These are phyloP conservation scores for Fistulifera solaris DNA, from an alignment of 108 stramenopile genomes.

Conservation along the genomic window DNA sequence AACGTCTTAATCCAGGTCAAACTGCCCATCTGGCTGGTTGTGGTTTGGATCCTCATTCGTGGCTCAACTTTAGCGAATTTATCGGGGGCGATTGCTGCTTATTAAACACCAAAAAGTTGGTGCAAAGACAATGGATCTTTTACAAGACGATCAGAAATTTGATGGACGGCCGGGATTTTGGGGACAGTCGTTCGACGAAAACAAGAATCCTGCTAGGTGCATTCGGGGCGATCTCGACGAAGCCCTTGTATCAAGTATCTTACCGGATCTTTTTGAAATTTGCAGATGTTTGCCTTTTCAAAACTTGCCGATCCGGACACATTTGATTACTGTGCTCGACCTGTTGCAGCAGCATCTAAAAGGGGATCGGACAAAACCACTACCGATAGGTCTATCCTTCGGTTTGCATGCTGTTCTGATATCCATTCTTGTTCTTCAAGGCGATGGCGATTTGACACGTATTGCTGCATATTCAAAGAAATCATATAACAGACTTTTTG, in stretches of 20 bases:
- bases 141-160: conserved; percentile 1
- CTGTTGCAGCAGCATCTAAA: conserved; percentile 2
- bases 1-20: no score
- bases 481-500: conserved; percentile 7
- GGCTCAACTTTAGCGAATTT: neutral
- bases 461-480: neutral
- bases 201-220: neutral
- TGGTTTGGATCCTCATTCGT: neutral
- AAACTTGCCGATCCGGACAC: neutral
- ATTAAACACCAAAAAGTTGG: conserved; percentile 9
- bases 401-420: conserved; percentile 13
- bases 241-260: neutral
- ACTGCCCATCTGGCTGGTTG: no score
- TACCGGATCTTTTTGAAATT: neutral
- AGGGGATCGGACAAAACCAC: neutral
- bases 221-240: conserved; percentile 6
- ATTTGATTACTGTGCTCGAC: neutral
- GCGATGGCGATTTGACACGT: conserved; percentile 1
- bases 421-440: conserved; percentile 9
- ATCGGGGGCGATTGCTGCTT: conserved; percentile 9
- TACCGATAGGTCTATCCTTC: conserved; percentile 8
- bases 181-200: conserved; percentile 1
- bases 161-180: conserved; percentile 1
- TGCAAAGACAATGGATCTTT: conserved; percentile 1
- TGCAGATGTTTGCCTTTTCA: neutral